Conservation (phyloP, 225 moss, liverwort and hornwort genomes). For the Pseudisothecium myosuroides region DNA sequence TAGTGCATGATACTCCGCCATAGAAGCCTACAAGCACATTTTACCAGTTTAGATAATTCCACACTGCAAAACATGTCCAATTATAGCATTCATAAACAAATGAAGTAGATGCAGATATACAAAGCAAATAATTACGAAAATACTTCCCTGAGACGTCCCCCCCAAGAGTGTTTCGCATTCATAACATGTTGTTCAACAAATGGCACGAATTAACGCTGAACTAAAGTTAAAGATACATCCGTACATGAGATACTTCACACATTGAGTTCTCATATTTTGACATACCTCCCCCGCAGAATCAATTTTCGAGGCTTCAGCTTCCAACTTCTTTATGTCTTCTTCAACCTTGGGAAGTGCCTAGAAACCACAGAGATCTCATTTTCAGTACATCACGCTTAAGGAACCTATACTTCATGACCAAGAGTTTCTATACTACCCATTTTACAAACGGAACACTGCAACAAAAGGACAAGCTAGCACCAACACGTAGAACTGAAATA, state of each 20-base stretch:
- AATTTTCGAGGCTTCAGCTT: slow-evolving; percentile 69
- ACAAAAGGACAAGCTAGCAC: neutral
- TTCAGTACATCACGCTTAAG: neutral
- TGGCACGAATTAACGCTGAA: neutral
- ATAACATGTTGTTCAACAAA: neutral
- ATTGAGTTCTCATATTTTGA: neutral
- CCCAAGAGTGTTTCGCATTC: neutral
- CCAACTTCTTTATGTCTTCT: slow-evolving; percentile 55
- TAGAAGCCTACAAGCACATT: slow-evolving; percentile 43
- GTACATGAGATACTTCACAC: neutral
- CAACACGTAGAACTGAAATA: neutral
- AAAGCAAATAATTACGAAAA: neutral
- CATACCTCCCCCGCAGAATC: slow-evolving; percentile 71
- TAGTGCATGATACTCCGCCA: slow-evolving; percentile 76
- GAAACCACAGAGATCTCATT: neutral
- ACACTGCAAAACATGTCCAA: neutral
- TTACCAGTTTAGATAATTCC: neutral
- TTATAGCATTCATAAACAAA: neutral
- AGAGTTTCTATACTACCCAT: neutral
- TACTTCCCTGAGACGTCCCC: neutral
- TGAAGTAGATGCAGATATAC: neutral
- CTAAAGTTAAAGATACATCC: neutral
- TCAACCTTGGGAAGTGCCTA: slow-evolving; percentile 85
- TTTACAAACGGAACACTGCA: neutral
- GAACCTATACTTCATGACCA: neutral